Evolutionary conservation across 176 grass and related monocot genomes (phyloP), one percentile per base, ranked within the genome.

Genomic region (Lolium perenne): DNA sequence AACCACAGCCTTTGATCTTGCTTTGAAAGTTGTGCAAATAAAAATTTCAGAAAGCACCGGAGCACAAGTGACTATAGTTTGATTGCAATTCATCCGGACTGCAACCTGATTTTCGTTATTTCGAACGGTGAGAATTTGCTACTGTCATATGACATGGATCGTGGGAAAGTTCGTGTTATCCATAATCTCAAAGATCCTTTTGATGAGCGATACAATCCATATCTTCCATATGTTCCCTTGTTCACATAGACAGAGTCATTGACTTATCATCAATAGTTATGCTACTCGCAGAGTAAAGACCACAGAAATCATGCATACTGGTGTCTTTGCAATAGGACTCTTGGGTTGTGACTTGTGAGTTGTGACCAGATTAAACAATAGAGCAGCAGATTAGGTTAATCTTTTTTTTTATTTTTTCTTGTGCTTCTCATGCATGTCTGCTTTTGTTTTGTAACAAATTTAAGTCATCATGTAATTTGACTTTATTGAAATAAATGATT

Each of bases 61-160:
- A n/a, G n/a, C n/a, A n/a, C n/a, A n/a, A n/a, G n/a, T n/a, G n/a
- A n/a, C n/a, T 66, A 63, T 63, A 35, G 6, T 50, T 29, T 50
- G 21, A 74, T 74, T 23, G 71, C 71, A 50, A 26, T 74, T 48
- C 71, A 74, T 50, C 71, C 71, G 8, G 21, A 74, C 26, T 74
- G 71, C 46, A 49, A 26, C 16, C 14, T 74, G 71, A 8, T 50
- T 50, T 74, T 50, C 71, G 3, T 49, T 74, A 14, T 74, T 74
- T 50, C 13, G 45, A 49, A 48, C 2, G 6, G 45, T 0, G 0
- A 50, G 21, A 48, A 74, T 49, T 23, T 74, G 45, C 13, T 74
- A 7, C 21, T 74, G 46, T 49, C 46, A 7, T 74, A 74, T 50
- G 46, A 74, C 71, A 43, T 71, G 38, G 67, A 71, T 40, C 8